Evolutionary conservation across 75 land plant species (phyloP), one percentile per base, ranked within the genome.

Genomic region (Selaginella moellendorffii): DNA sequence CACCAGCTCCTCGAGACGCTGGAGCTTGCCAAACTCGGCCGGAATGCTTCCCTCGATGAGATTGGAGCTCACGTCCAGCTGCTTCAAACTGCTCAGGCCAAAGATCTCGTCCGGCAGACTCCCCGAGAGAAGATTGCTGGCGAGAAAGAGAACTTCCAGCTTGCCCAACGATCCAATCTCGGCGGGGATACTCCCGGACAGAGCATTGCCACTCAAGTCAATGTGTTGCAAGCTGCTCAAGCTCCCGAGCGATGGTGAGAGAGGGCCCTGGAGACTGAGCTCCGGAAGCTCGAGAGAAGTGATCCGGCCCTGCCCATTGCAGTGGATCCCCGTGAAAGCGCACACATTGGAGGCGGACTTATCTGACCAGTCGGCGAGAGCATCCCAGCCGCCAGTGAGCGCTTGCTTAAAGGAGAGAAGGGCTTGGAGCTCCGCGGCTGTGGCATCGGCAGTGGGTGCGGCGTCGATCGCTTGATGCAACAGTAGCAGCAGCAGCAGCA

Each of bases 81-180:
- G 72, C 28, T 52, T n/a, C 54, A 77, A 28, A 21, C 63, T 26
- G 5, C 14, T 22, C 23, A 80, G 65, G 17, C 63, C 9, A 29
- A 36, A 61, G 63, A 83, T 0, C 58, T 53, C 23, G 36, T 56
- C 29, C 54, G 52, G 24, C 59, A 63, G 60, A 71, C 27, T 0
- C n/a, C 60, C 36, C 69, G 79, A 30, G 23, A 86, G 31, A 20
- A 42, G 70, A 42, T 80, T 77, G 26, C 52, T 63, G 63, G 81
- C 82, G 29, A 92, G 61, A 14, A 79, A 76, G 64, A 92, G 56
- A 0, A 73, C 70, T 53, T 85, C 74, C 8, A 92, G 77, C 73
- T 18, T 17, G 25, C 83, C 65, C 28, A 64, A 59, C 53, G 83
- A 86, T 54, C 67, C 54, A n/a, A 67, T 42, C 28, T 65, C 54